Evolutionary conservation across 2,329 filamentous ascomycete genomes (phyloP), one percentile per base, ranked within the genome.

Genomic region (Polychaeton citri): DNA sequence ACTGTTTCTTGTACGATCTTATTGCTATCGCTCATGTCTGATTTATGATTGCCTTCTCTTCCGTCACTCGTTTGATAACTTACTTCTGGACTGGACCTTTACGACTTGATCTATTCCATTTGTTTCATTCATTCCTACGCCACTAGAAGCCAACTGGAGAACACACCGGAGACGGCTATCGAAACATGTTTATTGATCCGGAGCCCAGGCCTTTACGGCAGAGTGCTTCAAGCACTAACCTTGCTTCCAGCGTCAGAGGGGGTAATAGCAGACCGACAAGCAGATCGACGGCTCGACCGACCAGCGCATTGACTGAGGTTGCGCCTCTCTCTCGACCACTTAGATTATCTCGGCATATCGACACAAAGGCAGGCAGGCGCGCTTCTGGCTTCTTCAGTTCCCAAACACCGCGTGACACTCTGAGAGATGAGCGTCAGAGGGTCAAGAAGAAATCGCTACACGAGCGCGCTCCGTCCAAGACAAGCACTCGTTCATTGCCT

Each of bases 131-230:
- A 10, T 21, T 16, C 35, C 38, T 38, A 36, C 34, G 37, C 38
- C 38, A 24, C 7, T 4, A 15, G 12, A 7, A 15, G 15, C 24
- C 24, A 7, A 3, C 24, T 28, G 7, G 3, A 28, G 5, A 12
- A 12, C 3, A 5, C 15, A 28, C 24, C 15, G 24, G 24, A 28
- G 15, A 28, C 12, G 24, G n/a, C n/a, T 12, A 28, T 28, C 7
- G 15, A 28, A 15, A 33, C 41, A 56, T 56, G 53, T 56, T 54
- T 35, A 45, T 53, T 36, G 51, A 54, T 26, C 51, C 51, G 16
- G 51, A 51, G 13, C 50, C 51, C 20, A 42, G 43, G 36, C 33
- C 43, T 21, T 39, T 28, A 15, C 33, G 33, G 8, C 19, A 18
- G 13, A 18, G 18, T 5, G n/a, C 19, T 5, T 21, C 33, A 2